Conservation (phyloP, 1,139 yeast genomes). For the Debaryomycetaceae sp. region DNA sequence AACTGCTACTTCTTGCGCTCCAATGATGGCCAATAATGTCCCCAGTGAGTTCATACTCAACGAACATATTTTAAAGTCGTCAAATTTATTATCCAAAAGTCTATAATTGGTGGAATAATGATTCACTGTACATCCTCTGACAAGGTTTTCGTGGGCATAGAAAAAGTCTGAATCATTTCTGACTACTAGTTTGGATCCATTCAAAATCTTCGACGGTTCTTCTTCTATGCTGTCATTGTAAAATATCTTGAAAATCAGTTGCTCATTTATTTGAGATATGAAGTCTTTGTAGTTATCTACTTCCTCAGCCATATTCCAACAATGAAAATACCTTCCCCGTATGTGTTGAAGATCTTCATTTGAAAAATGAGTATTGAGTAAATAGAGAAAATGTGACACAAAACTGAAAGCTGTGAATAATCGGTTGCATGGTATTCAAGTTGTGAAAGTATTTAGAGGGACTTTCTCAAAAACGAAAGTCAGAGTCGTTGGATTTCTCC, state of each 20-base stretch:
- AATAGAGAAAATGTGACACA: background rate
- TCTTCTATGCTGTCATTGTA: constrained; percentile 2
- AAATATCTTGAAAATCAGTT: constrained; percentile 16
- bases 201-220: constrained; percentile 3
- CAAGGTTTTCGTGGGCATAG: constrained; percentile 24
- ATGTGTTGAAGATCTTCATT: background rate
- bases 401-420: background rate
- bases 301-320: background rate
- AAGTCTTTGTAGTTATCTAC: constrained; percentile 2
- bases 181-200: constrained; percentile 15
- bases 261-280: constrained; percentile 4
- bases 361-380: background rate
- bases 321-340: background rate
- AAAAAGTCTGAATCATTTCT: constrained; percentile 26
- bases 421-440: background rate
- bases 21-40: constrained; percentile 31
- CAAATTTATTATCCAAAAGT: constrained; percentile 9
- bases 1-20: constrained; percentile 22
- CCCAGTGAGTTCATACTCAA: constrained; percentile 29
- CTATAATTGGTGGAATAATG: constrained; percentile 20
- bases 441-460: too few relatives aligned
- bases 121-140: constrained; percentile 27
- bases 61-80: constrained; percentile 17
- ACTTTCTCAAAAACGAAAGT: background rate
- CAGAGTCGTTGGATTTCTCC: background rate